Evolutionary conservation across 768 basidiomycete species (phyloP).

Genomic region (Hypsizygus marmoreus): DNA sequence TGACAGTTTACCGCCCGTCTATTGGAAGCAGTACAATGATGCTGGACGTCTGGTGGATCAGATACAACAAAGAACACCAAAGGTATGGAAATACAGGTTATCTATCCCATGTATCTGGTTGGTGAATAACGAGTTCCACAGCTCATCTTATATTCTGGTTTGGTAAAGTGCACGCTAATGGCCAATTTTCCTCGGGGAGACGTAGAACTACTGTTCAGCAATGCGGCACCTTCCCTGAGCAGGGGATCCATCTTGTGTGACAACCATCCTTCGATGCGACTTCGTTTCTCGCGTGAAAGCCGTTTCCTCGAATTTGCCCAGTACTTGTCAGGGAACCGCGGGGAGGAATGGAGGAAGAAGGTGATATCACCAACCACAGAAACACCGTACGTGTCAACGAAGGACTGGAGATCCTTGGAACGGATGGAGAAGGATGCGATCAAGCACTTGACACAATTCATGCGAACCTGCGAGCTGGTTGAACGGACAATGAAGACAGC

Average conservation of each 20-base stretch:
- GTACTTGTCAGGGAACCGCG: conserved; percentile 27
- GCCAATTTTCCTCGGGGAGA: conserved; percentile 50
- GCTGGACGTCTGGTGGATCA: conserved; percentile 45
- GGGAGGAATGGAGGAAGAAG: conserved; percentile 44
- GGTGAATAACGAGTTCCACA: conserved; percentile 19
- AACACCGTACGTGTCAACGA: conserved; percentile 21
- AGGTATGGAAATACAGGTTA: conserved; percentile 31
- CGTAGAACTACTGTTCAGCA: conserved; percentile 42
- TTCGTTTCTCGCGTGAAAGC: conserved; percentile 37
- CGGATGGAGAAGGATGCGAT: conserved; percentile 28
- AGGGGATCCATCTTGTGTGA: conserved; percentile 2
- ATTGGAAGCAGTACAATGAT: conserved; percentile 50
- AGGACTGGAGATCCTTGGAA: conserved; percentile 26
- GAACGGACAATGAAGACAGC: conserved; percentile 9
- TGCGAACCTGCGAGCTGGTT: conserved; percentile 24
- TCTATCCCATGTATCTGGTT: background rate
- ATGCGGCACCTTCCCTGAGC: conserved; percentile 5
- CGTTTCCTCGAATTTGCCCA: conserved; percentile 37
- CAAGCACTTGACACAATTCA: conserved; percentile 24
- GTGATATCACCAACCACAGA: conserved; percentile 20
- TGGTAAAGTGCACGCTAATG: conserved; percentile 52
- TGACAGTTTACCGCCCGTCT: conserved; percentile 37
- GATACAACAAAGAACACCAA: conserved; percentile 54
- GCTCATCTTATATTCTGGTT: conserved; percentile 42
- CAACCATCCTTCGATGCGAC: conserved; percentile 31